Base-by-base conservation (phyloP, 805 yeast species). In the Jamesozyma gamospora region DNA sequence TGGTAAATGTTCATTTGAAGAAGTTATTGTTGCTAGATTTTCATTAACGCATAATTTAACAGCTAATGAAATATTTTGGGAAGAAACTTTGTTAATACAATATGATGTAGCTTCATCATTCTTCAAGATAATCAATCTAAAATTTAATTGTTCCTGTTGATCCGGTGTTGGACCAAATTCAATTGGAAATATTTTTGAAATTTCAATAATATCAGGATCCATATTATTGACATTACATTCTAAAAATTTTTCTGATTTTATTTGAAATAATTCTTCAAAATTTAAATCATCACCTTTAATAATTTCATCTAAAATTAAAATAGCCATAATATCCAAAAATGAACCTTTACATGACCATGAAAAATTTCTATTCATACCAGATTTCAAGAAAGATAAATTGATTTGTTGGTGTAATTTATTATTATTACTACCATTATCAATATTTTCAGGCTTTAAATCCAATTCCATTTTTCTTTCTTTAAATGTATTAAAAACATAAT, bases 301-400 rank as follows among this genome's bases (percentile, higher is more conserved):
- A 5, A 58, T 28, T 19, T 55, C 54, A 34, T 52, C 56, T 24
- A 58, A 36, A 9, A 49, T 40, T 8, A 58, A 36, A 19, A 56
- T 37, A 1, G 52, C 45, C 3, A 53, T 50, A 21, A 58, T 46
- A 38, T 55, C 58, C 17, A 35, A 29, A 24, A 58, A 33, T 3
- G 39, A 26, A 28, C 60, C 63, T 24, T 42, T 42, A 25, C 59
- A 53, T 3, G 62, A 52, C 63, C 63, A 58, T 4, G 50, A 48
- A 29, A 54, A 47, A 25, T 55, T 51, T 43, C 54, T 50, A 32
- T 55, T 53, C 50, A 58, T 46, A 9, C 63, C 63, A 2, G 62
- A 51, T 32, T 52, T 53, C 17, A 41, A 42, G 42, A 58, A 56
- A 42, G 48, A 47, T 11, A 53, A 41, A 17, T 41, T 36, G 26